Conservation (phyloP, 305 asterid genomes). For the Rubia balearica region DNA sequence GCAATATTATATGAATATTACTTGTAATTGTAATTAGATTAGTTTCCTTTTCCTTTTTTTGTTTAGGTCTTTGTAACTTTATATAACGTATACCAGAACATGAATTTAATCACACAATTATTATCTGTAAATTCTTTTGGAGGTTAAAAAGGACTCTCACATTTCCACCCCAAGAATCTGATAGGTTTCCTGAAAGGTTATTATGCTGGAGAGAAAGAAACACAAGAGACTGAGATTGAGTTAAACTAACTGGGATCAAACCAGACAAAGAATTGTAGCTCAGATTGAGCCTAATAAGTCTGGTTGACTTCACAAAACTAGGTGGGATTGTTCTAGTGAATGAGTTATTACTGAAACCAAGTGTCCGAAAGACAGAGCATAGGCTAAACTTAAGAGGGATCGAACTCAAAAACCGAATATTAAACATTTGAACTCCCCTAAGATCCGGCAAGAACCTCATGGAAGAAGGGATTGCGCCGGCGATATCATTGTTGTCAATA, state of each 20-base stretch:
- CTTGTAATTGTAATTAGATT: too few species aligned
- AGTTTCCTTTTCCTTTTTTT: too few species aligned
- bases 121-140: too few species aligned
- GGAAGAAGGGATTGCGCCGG: conserved; percentile 62
- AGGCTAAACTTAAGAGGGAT: conserved; percentile 69
- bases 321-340: conserved; percentile 52
- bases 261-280: conserved; percentile 69
- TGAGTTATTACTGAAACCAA: conserved; percentile 69
- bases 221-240: conserved; percentile 46
- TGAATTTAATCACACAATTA: too few species aligned
- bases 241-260: conserved; percentile 43
- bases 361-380: conserved; percentile 63
- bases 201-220: too few species aligned
- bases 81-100: too few species aligned
- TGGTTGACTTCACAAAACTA: conserved; percentile 52
- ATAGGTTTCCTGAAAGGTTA: too few species aligned
- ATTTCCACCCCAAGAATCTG: too few species aligned
- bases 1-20: too few species aligned
- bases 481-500: conserved; percentile 73
- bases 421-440: conserved; percentile 79
- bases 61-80: too few species aligned
- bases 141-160: too few species aligned
- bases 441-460: conserved; percentile 67
- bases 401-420: conserved; percentile 65
- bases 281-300: conserved; percentile 57